Evolutionary conservation across 106 monocot species (phyloP), one percentile per base, ranked within the genome.

Genomic region (Dendrobium nobile): DNA sequence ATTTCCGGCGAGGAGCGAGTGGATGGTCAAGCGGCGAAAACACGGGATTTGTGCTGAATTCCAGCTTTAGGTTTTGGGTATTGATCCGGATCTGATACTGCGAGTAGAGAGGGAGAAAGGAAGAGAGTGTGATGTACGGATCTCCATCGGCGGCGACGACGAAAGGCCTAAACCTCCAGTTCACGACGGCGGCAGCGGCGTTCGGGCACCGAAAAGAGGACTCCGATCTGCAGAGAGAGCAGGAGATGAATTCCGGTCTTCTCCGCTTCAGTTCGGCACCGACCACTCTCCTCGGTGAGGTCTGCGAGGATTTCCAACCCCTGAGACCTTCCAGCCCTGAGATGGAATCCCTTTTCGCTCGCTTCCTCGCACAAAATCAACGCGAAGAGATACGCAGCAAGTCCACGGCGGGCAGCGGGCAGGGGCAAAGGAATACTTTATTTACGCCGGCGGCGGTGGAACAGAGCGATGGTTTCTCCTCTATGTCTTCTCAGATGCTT

Each of bases 201-300:
- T 89, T 78, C 73, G 83, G 80, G 33, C 75, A 51, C 67, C 84
- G 75, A n/a, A 89, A 85, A 59, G 91, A 85, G 47, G 94, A 86
- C 10, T 55, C 76, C 72, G 86, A 79, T 78, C 80, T 84, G 67
- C 88, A 42, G 77, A 82, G 73, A 84, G 85, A 85, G 45, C 79
- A 86, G 47, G 85, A 90, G 82, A 82, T 85, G 87, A 76, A 77
- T 61, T 82, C 88, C 47, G 91, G 97, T 24, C 56, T 98, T 56
- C 90, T 98, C 45, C 85, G 97, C 27, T 98, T 91, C 81, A 87
- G 97, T 26, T 89, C 97, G 28, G 97, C 97, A 9, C 94, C 97
- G 70, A 91, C 89, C 83, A 75, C 88, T 9, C 78, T 92, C 56
- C 81, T 98, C 33, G 97, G 88, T 0, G 97, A 98, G 26, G 79